These are phyloP conservation scores for Nemania abortiva DNA, from an alignment of 2,329 filamentous ascomycete genomes.

Conservation along the genomic window DNA sequence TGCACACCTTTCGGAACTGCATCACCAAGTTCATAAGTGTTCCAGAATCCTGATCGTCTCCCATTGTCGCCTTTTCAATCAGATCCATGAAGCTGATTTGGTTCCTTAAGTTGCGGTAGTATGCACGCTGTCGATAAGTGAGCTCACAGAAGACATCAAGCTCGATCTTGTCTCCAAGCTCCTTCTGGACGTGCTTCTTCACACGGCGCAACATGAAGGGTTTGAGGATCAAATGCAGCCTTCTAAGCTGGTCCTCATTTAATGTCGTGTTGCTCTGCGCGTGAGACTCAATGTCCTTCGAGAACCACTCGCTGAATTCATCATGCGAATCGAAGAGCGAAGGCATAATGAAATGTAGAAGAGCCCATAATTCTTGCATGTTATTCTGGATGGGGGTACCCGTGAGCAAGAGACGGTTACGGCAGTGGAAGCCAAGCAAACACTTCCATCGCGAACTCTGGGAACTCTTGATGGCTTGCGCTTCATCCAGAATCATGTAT, in stretches of 20 bases:
- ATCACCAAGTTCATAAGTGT: conserved; percentile 99
- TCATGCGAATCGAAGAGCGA: conserved; percentile 95
- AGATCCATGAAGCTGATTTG: conserved; percentile 99
- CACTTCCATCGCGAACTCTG: conserved; percentile 98
- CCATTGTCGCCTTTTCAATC: conserved; percentile 94
- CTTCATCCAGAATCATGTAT: conserved; percentile 99
- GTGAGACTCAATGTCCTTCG: conserved; percentile 96
- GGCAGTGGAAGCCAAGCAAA: conserved; percentile 91
- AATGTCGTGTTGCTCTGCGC: conserved; percentile 99
- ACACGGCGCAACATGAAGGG: conserved; percentile 99
- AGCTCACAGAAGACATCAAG: conserved; percentile 95
- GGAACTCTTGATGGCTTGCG: conserved; percentile 98
- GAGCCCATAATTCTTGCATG: conserved; percentile 98
- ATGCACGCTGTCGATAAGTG: conserved; percentile 93
- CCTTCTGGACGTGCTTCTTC: conserved; percentile 99
- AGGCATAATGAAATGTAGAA: conserved; percentile 99
- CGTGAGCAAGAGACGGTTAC: conserved; percentile 91
- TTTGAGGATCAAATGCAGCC: conserved; percentile 98
- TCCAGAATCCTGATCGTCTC: conserved; percentile 93
- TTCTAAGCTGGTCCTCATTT: conserved; percentile 96
- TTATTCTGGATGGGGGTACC: conserved; percentile 99
- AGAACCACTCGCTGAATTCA: conserved; percentile 94
- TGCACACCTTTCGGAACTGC: conserved; percentile 99
- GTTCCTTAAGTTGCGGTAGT: conserved; percentile 92
- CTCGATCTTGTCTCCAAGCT: conserved; percentile 98